Evolutionary conservation across 2,329 filamentous ascomycete species (phyloP), one percentile per base, ranked within the genome.

Genomic region (Curvularia sp.): DNA sequence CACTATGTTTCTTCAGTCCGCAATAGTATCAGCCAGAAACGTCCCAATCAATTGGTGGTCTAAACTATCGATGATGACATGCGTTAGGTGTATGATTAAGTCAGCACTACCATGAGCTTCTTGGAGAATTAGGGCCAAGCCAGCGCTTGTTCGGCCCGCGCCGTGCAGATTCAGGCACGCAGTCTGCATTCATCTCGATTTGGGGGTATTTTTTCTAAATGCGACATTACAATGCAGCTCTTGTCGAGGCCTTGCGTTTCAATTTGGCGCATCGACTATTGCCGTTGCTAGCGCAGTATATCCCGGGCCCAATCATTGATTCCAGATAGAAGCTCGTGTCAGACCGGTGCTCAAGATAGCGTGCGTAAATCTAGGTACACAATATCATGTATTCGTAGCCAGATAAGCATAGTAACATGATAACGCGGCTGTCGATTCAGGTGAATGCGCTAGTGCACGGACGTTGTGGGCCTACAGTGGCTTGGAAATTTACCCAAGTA

Each of bases 91-190:
- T 15, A 45, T 30, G 38, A 15, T 38, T 34, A 36, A 49, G 55
- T 53, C 49, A 53, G 55, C 50, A 48, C 50, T 48, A 45, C 49
- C 27, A 45, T 18, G 36, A 42, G 18, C 43, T 48, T 45, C 21
- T 47, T 36, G 21, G 38, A 15, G 36, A 10, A 32, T 43, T 39
- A n/a, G 43, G 52, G 46, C 38, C 23, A 55, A 34, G 38, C 13
- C 13, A 32, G 45, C 13, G 18, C 47, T 25, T 36, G 36, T 49
- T 41, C 25, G 13, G 30, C 27, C 47, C 39, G 15, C 28, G 28
- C 47, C 47, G 47, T 36, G 8, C 25, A 18, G 5, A n/a, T 8
- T 36, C 41, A 51, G 46, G 41, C 23, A 50, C 43, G 41, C 52
- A 42, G 47, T 21, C 47, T 41, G 23, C 32, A 27, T 34, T 38